Evolutionary conservation across 352 stramenopile species (phyloP), one percentile per base, ranked within the genome.

Genomic region (Pythium sukuiense): DNA sequence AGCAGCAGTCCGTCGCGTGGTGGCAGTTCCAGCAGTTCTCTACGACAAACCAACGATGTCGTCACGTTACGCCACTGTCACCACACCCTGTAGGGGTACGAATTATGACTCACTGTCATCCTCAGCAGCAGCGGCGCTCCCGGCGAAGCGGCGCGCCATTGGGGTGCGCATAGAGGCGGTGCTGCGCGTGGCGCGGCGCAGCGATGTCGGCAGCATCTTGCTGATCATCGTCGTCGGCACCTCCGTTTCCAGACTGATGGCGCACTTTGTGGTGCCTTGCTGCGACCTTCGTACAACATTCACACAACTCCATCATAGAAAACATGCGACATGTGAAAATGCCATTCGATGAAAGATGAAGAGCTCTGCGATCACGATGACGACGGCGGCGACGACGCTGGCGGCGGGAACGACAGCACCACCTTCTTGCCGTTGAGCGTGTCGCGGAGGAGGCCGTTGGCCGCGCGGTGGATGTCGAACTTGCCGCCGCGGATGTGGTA

Each of bases 391-490:
- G 29, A n/a, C 45, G 45, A 13, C 6, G 26, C 27, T 13, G 85
- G 84, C 20, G 84, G 84, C 0, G 85, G 83, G 63, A 95, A 95
- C 18, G 78, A 88, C 20, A 95, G 71, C 60, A 92, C 81, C 60
- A 92, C 80, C 53, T 95, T 95, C 62, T 87, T 87, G n/a, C 87
- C 87, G 53, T 80, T 86, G 12, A 95, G 73, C 29, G 87, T 90
- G 61, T 95, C 82, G 18, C 87, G 84, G 32, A 95, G 73, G 50
- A 95, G 68, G 18, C 65, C 55, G 59, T 95, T 95, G 53, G 84
- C 84, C 0, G 82, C 84, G 39, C 87, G 81, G 52, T 91, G 76
- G n/a, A 92, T 77, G 70, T 95, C 87, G 33, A 88, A 65, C 55
- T 83, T 88, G 45, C 87, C 87, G 49, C 87, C 81, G 55, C 89